These are phyloP conservation scores for Plasmodium malariae DNA, from an alignment of 169 alveolate species.

Conservation along the genomic window DNA sequence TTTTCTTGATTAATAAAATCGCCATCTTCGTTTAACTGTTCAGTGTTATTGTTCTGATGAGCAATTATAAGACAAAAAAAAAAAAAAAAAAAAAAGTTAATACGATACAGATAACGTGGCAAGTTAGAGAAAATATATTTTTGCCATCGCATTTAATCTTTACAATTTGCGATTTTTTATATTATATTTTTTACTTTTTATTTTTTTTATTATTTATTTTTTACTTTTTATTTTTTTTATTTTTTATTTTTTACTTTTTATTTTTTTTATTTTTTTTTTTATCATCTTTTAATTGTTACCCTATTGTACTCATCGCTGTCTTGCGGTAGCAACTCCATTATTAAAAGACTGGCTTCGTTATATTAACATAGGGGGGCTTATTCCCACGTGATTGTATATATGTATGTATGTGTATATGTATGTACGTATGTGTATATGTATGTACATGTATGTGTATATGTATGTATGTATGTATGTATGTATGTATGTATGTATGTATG, in stretches of 20 bases:
- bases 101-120: not conserved
- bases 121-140: not conserved
- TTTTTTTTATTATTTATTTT: not conserved
- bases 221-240: conserved; percentile 40
- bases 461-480: too few relatives aligned
- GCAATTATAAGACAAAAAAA: too few relatives aligned
- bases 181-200: too few relatives aligned
- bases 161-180: too few relatives aligned
- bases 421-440: not conserved
- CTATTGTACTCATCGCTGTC: not conserved
- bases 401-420: not conserved
- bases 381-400: too few relatives aligned
- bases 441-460: too few relatives aligned
- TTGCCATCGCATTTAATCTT: not conserved
- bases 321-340: conserved; percentile 2
- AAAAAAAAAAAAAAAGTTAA: conserved; percentile 2
- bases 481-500: too few relatives aligned
- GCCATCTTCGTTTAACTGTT: conserved; percentile 33
- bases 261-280: not conserved
- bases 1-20: conserved; percentile 62
- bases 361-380: too few relatives aligned
- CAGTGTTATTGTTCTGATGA: not conserved
- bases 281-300: not conserved
- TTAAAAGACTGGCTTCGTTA: not conserved
- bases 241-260: not conserved